These are phyloP conservation scores for Boletus coccyginus DNA, from an alignment of 768 basidiomycete species.

Conservation along the genomic window DNA sequence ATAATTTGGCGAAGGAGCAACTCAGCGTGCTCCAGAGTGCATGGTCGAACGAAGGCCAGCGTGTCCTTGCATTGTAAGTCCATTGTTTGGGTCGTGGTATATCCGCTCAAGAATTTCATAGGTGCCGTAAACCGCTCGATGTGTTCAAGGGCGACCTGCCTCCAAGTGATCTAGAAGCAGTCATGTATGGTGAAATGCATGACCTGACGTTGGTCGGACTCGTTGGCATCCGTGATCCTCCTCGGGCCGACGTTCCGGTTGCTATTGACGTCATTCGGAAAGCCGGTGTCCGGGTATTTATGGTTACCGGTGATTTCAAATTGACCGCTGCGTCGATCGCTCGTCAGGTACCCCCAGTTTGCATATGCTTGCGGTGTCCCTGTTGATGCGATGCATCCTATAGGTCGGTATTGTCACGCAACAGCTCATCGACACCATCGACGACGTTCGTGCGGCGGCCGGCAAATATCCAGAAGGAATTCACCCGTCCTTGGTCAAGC, in stretches of 20 bases:
- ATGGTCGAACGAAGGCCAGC: slow-evolving; percentile 50
- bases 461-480: slow-evolving; percentile 18
- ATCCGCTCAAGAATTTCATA: slow-evolving; percentile 5
- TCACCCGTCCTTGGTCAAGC: slow-evolving; percentile 30
- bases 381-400: neutral
- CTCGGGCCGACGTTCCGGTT: slow-evolving; percentile 45
- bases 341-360: slow-evolving; percentile 34
- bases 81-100: neutral
- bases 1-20: slow-evolving; percentile 16
- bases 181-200: slow-evolving; percentile 36
- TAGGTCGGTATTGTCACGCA: slow-evolving; percentile 45
- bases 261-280: slow-evolving; percentile 45
- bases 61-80: slow-evolving; percentile 47
- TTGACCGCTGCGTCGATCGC: slow-evolving; percentile 53
- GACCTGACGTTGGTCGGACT: slow-evolving; percentile 49
- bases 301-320: slow-evolving; percentile 58
- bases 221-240: slow-evolving; percentile 55
- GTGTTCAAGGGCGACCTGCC: slow-evolving; percentile 27
- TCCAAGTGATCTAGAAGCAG: slow-evolving; percentile 34
- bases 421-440: slow-evolving; percentile 34
- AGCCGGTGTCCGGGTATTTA: slow-evolving; percentile 53
- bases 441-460: slow-evolving; percentile 23
- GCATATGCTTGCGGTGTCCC: neutral
- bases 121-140: slow-evolving; percentile 31
- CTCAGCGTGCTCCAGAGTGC: slow-evolving; percentile 33